phyloP scores from a whole-genome alignment of 805 yeast genomes.

The Diddensiella transvaalensis region DNA sequence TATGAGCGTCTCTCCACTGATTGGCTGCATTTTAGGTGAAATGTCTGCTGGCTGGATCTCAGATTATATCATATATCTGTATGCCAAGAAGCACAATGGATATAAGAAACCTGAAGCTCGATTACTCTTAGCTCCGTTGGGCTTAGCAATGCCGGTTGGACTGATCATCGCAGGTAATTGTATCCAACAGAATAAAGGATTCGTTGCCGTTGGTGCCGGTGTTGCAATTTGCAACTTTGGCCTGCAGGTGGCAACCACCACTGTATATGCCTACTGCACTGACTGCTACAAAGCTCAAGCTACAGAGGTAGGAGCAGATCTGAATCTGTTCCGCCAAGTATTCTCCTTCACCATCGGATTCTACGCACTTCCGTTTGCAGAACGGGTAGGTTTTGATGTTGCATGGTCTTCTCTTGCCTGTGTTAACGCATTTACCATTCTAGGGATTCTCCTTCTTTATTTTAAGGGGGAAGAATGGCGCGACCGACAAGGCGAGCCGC shows the following conservation, averaged over 20 bases:
- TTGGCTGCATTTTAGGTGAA: slow-evolving; percentile 9
- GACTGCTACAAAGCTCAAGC: slow-evolving; percentile 5
- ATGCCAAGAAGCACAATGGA: neutral
- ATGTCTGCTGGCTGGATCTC: slow-evolving; percentile 8
- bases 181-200: neutral
- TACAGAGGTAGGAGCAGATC: slow-evolving; percentile 8
- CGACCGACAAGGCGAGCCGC: too few species aligned
- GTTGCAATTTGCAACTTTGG: slow-evolving; percentile 3
- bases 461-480: slow-evolving; percentile 10
- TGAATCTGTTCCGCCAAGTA: slow-evolving; percentile 3
- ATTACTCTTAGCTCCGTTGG: neutral
- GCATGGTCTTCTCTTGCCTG: slow-evolving; percentile 4
- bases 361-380: slow-evolving; percentile 10
- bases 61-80: slow-evolving; percentile 1
- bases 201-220: slow-evolving; percentile 3
- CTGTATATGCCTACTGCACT: slow-evolving; percentile 8
- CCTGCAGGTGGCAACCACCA: slow-evolving; percentile 6
- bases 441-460: neutral
- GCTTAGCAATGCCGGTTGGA: neutral
- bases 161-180: slow-evolving; percentile 3
- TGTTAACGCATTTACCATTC: neutral
- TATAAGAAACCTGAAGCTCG: neutral
- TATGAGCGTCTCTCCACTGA: slow-evolving; percentile 4
- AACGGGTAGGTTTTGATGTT: slow-evolving; percentile 1
- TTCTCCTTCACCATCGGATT: slow-evolving; percentile 8